phyloP scores from a whole-genome alignment of 371 early-diverging fungal species.

The Mucor piriformis region DNA sequence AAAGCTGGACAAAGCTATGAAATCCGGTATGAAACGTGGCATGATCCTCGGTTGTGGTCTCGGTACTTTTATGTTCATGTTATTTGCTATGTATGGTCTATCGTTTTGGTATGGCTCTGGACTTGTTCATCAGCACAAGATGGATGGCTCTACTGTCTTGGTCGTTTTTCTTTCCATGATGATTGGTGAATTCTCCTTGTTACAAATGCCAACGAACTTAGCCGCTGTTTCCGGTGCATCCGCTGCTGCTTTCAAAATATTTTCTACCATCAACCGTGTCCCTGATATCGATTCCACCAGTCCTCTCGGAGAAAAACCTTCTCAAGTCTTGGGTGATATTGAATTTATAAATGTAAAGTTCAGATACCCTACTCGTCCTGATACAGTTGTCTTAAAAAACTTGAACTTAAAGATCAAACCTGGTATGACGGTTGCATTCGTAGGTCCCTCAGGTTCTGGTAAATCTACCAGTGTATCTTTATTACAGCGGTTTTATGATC shows the following conservation, averaged over 20 bases:
- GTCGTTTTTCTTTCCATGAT: conserved; percentile 72
- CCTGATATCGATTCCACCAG: conserved; percentile 63
- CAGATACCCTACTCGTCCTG: conserved; percentile 74
- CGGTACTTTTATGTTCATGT: conserved; percentile 62
- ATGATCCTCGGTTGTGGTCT: conserved; percentile 58
- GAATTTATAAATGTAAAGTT: conserved; percentile 73
- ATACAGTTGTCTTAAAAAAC: conserved; percentile 64
- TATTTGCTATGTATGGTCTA: conserved; percentile 70
- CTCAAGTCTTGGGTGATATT: conserved; percentile 61
- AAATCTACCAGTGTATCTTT: conserved; percentile 89
- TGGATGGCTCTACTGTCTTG: conserved; percentile 57
- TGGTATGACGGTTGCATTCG: conserved; percentile 78
- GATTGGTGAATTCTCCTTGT: conserved; percentile 56
- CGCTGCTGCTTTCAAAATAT: conserved; percentile 72
- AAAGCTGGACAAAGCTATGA: conserved; percentile 57
- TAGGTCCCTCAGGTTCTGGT: conserved; percentile 83
- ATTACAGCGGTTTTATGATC: conserved; percentile 89
- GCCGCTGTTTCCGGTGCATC: conserved; percentile 61
- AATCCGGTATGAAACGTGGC: conserved; percentile 62
- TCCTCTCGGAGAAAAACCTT: conserved; percentile 52
- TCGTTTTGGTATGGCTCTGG: conserved; percentile 81
- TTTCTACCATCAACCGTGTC: conserved; percentile 74
- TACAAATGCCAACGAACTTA: conserved; percentile 61
- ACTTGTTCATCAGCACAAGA: conserved; percentile 50
- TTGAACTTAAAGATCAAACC: conserved; percentile 66